Base-by-base conservation (phyloP, 441 rosid species). In the Gossypium davidsonii region DNA sequence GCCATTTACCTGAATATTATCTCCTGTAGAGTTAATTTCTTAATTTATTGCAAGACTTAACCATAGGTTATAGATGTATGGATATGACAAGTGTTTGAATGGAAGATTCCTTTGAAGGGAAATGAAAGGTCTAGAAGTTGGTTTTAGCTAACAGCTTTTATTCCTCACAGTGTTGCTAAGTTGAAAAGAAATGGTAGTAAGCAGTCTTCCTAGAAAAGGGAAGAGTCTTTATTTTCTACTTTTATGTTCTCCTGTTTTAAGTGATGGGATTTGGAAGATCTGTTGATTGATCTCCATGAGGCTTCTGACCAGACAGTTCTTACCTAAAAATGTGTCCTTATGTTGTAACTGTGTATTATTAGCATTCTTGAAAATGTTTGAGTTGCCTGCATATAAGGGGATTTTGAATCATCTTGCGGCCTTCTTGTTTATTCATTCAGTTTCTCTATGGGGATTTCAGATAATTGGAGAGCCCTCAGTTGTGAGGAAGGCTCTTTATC, bases 401-500 rank as follows among this genome's bases (percentile, higher is more conserved):
- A 67, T 25, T 52, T 52, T 31, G 17, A 11, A 15, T 31, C 6
- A 12, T 53, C 73, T 53, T 6, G 2, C n/a, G 20, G 18, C 10
- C 39, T 48, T 59, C 25, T 60, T 63, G 25, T 74, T n/a, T 42
- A 60, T 39, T 66, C 14, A 44, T 63, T 63, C 18, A 31, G 15
- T 57, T 37, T 70, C 21, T 23, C 17, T 73, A 61, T 48, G 63
- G 61, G 60, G 79, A 20, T 58, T 67, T 79, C 78, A 89, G 93
- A 80, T 89, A 60, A 75, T 77, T 63, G 93, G 91, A 37, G 89
- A 85, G 25, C 86, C 85, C 2, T 74, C 78, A 4, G 81, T 76
- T 52, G 90, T 84, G 51, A 85, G 85, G 67, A 81, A 84, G 65
- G 91, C 91, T 78, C 88, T 89, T 66, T 70, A 71, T 58, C 83